Evolutionary conservation across 768 basidiomycete genomes (phyloP), one percentile per base, ranked within the genome.

Genomic region (Clavulina sp.): DNA sequence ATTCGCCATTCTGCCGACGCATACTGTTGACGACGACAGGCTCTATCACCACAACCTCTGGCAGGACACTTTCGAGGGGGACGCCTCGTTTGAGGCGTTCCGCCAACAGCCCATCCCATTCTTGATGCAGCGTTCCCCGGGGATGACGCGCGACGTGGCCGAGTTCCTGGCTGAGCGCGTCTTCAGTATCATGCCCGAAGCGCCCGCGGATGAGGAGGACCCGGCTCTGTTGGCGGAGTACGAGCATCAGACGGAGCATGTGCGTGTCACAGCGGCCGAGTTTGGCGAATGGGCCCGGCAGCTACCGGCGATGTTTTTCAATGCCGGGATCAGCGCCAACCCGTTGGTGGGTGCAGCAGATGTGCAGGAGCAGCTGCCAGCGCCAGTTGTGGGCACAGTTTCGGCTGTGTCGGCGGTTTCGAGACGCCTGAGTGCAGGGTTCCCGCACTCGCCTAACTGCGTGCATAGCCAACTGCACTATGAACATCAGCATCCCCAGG

Each of bases 31-130:
- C n/a, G 13, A 13, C 21, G 40, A 5, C 59, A 86, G 85, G 85
- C 72, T 97, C 63, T 99, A 96, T 68, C 95, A 99, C 67, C 85
- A 75, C 68, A 96, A 96, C 65, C 93, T 93, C 26, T 99, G 95
- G 95, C 85, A 85, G 41, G 93, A 97, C 63, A 93, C 93, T 1
- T 31, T 4, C 2, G 26, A 41, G 24, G 24, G 19, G 4, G 46
- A 52, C 31, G 4, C 21, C 32, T 86, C 87, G 43, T 99, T 96
- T 65, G 75, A 77, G 57, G 70, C 76, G 23, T 97, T 80, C 69
- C 78, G 78, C 58, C 73, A 73, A 53, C 75, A 84, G 56, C 87
- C 87, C 29, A 72, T 81, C 67, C 71, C 72, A 36, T 99, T 96
- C 67, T 84, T 99, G 67, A 76, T 91, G 70, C 71, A 76, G 53